Base-by-base conservation (phyloP, 1,139 yeast species). In the Debaryomyces fabryi region DNA sequence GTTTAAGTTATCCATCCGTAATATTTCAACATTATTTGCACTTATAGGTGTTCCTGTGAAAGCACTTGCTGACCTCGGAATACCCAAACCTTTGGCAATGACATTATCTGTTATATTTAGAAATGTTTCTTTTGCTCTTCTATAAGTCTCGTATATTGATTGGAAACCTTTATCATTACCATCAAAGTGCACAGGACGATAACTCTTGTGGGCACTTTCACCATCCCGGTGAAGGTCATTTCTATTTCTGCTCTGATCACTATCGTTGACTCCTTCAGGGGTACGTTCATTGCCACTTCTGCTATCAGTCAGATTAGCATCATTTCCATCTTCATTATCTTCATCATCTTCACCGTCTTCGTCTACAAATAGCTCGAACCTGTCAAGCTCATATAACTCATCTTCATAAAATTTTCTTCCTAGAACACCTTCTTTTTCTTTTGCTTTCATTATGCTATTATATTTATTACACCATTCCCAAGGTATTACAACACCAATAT, bases 401-500 rank as follows among this genome's bases (percentile, higher is more conserved):
- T 88, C 95, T 52, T 86, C 93, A 61, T 83, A 87, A 42, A 87
- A 80, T 33, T 85, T 82, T 52, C 96, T 72, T 0, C 97, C 97
- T 45, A 90, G 67, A 2, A 90, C 83, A 1, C 96, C 96, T 49
- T 83, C 85, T 46, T 85, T 83, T 57, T 89, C 96, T 52, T 80
- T 80, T n/a, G 75, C 76, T 55, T 80, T 80, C 69, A 85, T 86
- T 25, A 85, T 68, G 12, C 77, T 69, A 50, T 80, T 79, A 46
- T 86, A 78, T 52, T 88, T 76, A 60, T 88, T 90, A 52, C 89
- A 81, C 96, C 96, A 89, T 65, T 86, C 95, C 96, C 96, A 89
- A 0, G 89, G 90, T 15, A 87, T 76, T 5, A 88, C 87, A 40
- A 88, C 88, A 45, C 89, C 79, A 25, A 86, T 75, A n/a, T 87